Percentiles rank a stretch among this genome's conserved stretches.
phyloP scores from a whole-genome alignment of 495 filamentous ascomycete genomes.

The Platismatia glauca region DNA sequence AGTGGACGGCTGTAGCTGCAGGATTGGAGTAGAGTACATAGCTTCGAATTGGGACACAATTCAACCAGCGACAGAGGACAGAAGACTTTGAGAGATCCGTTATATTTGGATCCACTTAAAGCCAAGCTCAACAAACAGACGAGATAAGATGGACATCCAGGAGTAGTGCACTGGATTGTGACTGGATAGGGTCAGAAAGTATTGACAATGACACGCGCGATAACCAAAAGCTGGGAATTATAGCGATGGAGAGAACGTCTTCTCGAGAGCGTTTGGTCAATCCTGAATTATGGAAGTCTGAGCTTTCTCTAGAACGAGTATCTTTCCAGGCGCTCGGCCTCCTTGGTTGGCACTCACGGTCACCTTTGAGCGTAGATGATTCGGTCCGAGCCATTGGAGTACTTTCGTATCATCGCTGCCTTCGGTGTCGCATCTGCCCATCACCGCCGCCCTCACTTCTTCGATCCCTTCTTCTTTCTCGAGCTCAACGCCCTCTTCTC shows the following conservation, averaged over 20 bases:
- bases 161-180: neutral
- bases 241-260: neutral
- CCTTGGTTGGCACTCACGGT: neutral
- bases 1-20: neutral
- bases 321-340: neutral
- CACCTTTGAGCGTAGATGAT: neutral
- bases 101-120: neutral
- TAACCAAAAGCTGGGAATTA: neutral
- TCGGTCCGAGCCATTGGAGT: neutral
- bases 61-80: neutral
- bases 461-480: constrained; percentile 36
- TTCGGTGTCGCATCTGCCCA: neutral
- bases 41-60: neutral
- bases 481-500: constrained; percentile 52
- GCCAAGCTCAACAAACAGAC: neutral
- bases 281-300: neutral
- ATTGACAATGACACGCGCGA: neutral
- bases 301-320: neutral
- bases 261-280: neutral
- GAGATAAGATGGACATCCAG: neutral
- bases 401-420: neutral
- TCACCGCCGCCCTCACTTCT: constrained; percentile 6
- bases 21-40: neutral
- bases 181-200: neutral
- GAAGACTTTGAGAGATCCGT: neutral